Evolutionary conservation across 768 basidiomycete species (phyloP).

Genomic region (Psilocybe azurescens): DNA sequence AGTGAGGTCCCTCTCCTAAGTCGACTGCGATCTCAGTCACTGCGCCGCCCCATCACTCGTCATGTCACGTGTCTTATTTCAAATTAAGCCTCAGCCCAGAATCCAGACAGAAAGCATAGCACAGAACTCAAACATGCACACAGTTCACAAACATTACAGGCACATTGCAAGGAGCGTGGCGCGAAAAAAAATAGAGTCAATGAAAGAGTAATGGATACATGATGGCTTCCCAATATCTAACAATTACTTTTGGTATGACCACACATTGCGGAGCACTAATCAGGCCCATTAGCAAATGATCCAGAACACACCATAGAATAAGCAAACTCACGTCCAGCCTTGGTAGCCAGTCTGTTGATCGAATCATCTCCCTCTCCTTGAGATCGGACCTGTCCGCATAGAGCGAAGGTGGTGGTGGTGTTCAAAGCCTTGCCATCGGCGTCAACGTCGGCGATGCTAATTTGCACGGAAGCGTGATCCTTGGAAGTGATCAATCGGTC

Average conservation of each 20-base stretch:
- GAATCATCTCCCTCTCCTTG: slow-evolving; percentile 97
- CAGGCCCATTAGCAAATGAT: not conserved
- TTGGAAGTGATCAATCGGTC: slow-evolving; percentile 99
- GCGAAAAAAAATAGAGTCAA: slow-evolving; percentile 14
- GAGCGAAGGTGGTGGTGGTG: slow-evolving; percentile 90
- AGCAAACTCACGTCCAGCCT: slow-evolving; percentile 83
- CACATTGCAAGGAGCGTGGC: not conserved
- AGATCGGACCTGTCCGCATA: slow-evolving; percentile 92
- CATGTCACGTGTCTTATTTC: slow-evolving; percentile 23
- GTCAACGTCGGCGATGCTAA: slow-evolving; percentile 95
- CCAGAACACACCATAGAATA: not conserved
- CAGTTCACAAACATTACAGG: not conserved
- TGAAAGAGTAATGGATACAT: slow-evolving; percentile 26
- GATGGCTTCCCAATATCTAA: slow-evolving; percentile 24
- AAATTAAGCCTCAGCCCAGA: not conserved
- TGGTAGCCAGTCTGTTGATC: slow-evolving; percentile 94
- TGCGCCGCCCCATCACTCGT: slow-evolving; percentile 15
- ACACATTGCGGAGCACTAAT: slow-evolving; percentile 93
- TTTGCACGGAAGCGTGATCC: slow-evolving; percentile 98
- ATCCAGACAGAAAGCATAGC: not conserved
- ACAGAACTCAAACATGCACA: not conserved
- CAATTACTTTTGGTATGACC: slow-evolving; percentile 92
- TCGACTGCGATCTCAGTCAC: slow-evolving; percentile 13
- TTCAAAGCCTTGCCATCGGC: slow-evolving; percentile 78
- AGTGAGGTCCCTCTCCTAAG: not conserved